phyloP scores from a whole-genome alignment of 371 early-diverging fungal species.

The Rhizopus arrhizus region DNA sequence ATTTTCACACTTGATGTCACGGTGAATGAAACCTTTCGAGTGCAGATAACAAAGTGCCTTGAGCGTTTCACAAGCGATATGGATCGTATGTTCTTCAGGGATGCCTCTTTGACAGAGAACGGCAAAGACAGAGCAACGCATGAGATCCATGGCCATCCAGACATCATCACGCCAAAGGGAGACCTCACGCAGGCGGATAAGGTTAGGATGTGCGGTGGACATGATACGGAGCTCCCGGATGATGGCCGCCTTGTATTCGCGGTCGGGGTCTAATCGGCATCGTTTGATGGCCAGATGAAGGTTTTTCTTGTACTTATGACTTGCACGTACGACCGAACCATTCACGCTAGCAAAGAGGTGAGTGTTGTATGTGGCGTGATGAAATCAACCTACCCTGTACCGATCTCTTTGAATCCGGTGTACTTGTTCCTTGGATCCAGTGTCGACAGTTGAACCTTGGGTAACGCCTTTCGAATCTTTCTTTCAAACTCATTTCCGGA shows the following conservation, averaged over 20 bases:
- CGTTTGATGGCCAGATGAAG: conserved; percentile 42
- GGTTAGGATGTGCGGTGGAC: conserved; percentile 46
- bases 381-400: conserved; percentile 24
- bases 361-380: too few species aligned
- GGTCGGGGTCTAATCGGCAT: conserved; percentile 44
- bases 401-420: conserved; percentile 27
- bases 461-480: conserved; percentile 16
- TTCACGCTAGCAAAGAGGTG: conserved; percentile 22
- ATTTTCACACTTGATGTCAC: conserved; percentile 57
- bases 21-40: conserved; percentile 49
- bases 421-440: conserved; percentile 19
- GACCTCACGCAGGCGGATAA: conserved; percentile 46
- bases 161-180: conserved; percentile 42
- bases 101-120: conserved; percentile 42
- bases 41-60: conserved; percentile 47
- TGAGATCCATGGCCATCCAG: conserved; percentile 58
- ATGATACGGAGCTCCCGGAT: conserved; percentile 52
- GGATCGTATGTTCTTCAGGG: conserved; percentile 49
- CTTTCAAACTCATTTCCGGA: too few species aligned
- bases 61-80: conserved; percentile 37
- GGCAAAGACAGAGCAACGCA: conserved; percentile 52
- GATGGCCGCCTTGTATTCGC: conserved; percentile 48
- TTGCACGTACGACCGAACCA: conserved; percentile 32
- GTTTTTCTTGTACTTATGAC: conserved; percentile 10
- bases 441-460: conserved; percentile 19